These are phyloP conservation scores for Sclerotinia nivalis DNA, from an alignment of 2,329 filamentous ascomycete species.

Conservation along the genomic window DNA sequence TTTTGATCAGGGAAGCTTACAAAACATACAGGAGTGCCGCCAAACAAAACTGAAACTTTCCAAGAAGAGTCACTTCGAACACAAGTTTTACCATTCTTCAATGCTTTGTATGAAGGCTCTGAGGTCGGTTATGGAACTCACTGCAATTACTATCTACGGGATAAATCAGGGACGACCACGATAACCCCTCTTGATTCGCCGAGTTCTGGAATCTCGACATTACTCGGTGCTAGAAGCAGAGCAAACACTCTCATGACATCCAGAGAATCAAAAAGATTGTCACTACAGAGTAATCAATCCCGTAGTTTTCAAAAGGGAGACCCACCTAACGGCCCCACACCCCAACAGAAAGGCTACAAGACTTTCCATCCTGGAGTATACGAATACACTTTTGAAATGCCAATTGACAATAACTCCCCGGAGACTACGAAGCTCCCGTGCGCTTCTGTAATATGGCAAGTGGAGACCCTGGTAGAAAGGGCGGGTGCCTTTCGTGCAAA, in stretches of 20 bases:
- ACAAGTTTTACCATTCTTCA: slow-evolving; percentile 91
- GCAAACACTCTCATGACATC: slow-evolving; percentile 33
- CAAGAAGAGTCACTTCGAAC: slow-evolving; percentile 86
- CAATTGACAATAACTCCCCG: slow-evolving; percentile 72
- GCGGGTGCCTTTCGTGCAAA: slow-evolving; percentile 71
- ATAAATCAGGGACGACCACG: slow-evolving; percentile 36
- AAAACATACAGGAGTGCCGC: slow-evolving; percentile 67
- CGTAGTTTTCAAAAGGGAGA: slow-evolving; percentile 69
- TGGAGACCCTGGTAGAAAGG: slow-evolving; percentile 68
- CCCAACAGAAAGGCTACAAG: slow-evolving; percentile 66
- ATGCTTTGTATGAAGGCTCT: slow-evolving; percentile 65
- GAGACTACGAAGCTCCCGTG: slow-evolving; percentile 71
- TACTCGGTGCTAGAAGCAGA: slow-evolving; percentile 33
- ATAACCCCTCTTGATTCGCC: slow-evolving; percentile 33
- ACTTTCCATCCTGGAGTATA: slow-evolving; percentile 56
- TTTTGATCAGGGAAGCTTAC: slow-evolving; percentile 5
- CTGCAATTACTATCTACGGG: slow-evolving; percentile 53
- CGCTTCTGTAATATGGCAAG: slow-evolving; percentile 68
- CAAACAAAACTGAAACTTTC: slow-evolving; percentile 76
- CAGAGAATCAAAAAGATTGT: slow-evolving; percentile 55
- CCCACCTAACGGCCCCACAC: slow-evolving; percentile 52
- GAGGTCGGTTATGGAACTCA: slow-evolving; percentile 61
- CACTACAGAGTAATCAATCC: slow-evolving; percentile 64
- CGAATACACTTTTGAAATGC: slow-evolving; percentile 71
- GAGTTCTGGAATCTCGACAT: slow-evolving; percentile 33